Conservation (phyloP, 2,329 filamentous ascomycete species). For the Zymoseptoria brevis region DNA sequence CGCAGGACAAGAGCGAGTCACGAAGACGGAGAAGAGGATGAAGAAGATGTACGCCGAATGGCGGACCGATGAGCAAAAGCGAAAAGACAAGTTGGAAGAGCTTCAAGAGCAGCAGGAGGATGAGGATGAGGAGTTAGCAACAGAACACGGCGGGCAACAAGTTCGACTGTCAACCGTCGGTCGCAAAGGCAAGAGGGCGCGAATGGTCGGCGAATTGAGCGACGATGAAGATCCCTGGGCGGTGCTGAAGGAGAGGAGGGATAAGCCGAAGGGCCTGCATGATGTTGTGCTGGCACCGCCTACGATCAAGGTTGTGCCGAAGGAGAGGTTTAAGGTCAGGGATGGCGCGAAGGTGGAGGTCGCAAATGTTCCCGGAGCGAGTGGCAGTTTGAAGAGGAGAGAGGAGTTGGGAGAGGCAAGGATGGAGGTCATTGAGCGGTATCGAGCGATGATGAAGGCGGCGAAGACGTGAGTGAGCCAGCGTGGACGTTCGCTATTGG, state of each 20-base stretch:
- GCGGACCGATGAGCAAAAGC: conserved; percentile 70
- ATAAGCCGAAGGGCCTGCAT: conserved; percentile 43
- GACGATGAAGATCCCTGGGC: conserved; percentile 69
- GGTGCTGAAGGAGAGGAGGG: conserved; percentile 59
- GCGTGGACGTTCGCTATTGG: background rate
- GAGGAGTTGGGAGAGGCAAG: conserved; percentile 66
- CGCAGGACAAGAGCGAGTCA: conserved; percentile 57
- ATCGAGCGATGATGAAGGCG: conserved; percentile 60
- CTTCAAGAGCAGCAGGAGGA: conserved; percentile 58
- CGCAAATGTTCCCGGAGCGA: conserved; percentile 58
- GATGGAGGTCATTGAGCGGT: conserved; percentile 63
- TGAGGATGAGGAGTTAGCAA: conserved; percentile 54
- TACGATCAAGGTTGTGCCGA: conserved; percentile 54
- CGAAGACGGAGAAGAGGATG: conserved; percentile 77
- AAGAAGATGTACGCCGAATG: conserved; percentile 51
- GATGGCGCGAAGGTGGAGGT: conserved; percentile 59
- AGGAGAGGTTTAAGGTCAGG: conserved; percentile 57
- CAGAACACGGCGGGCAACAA: conserved; percentile 56
- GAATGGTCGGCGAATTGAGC: conserved; percentile 39
- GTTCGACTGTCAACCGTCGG: conserved; percentile 51
- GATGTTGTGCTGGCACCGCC: conserved; percentile 70
- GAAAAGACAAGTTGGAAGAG: conserved; percentile 68
- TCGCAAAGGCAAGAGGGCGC: conserved; percentile 38
- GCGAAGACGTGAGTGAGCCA: conserved; percentile 29
- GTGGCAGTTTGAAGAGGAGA: conserved; percentile 62